A percentile compares a stretch with the other conserved stretches of the same genome.
Conservation (phyloP, 2,329 filamentous ascomycete genomes). For the Cadophora sp. region DNA sequence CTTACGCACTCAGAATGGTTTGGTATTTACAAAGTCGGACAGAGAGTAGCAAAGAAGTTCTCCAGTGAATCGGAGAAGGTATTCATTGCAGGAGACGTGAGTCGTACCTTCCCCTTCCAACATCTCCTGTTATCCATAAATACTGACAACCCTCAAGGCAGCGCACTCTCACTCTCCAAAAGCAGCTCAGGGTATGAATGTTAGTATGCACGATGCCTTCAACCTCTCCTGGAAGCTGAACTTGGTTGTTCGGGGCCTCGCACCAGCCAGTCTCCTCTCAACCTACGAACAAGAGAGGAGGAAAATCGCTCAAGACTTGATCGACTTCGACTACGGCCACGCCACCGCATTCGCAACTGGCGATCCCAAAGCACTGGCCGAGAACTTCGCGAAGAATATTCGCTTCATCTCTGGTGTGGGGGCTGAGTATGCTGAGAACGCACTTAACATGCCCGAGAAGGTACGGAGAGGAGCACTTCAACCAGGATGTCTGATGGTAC, state of each 20-base stretch:
- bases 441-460: constrained; percentile 63
- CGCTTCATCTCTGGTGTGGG: constrained; percentile 78
- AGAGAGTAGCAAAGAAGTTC: constrained; percentile 65
- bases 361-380: constrained; percentile 66
- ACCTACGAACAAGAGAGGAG: constrained; percentile 70
- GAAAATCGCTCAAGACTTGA: constrained; percentile 68
- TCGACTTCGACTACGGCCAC: constrained; percentile 66
- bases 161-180: constrained; percentile 68
- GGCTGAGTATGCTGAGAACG: constrained; percentile 68
- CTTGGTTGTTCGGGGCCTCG: constrained; percentile 58
- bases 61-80: constrained; percentile 58
- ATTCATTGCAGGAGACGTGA: constrained; percentile 59
- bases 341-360: constrained; percentile 65
- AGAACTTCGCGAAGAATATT: constrained; percentile 74
- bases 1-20: constrained; percentile 63
- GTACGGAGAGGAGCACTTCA: constrained; percentile 53
- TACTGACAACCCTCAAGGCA: constrained; percentile 48
- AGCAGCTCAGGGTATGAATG: constrained; percentile 67
- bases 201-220: constrained; percentile 64
- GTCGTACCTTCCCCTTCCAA: constrained; percentile 39
- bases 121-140: constrained; percentile 40
- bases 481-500: constrained; percentile 55
- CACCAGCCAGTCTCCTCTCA: constrained; percentile 59
- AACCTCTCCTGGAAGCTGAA: constrained; percentile 67
- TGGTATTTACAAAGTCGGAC: constrained; percentile 64